Percentiles rank a stretch among this genome's conserved stretches.
These are phyloP conservation scores for Balamuthia mandrillaris DNA, from an alignment of 208 protist species.

Conservation along the genomic window DNA sequence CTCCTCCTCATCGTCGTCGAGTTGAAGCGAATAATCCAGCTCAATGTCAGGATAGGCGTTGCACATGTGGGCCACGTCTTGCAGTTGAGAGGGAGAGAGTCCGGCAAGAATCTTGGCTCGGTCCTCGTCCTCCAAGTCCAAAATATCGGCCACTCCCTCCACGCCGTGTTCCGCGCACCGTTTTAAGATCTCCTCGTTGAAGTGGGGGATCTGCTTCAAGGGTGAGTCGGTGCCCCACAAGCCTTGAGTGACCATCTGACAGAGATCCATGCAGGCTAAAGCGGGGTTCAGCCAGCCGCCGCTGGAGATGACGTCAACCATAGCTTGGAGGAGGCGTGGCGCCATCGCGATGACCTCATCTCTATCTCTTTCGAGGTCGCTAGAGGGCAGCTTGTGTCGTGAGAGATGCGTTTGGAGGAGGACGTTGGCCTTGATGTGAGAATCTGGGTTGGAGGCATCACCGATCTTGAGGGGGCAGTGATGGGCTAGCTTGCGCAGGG, in stretches of 20 bases:
- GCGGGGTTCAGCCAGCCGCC: slow-evolving; percentile 77
- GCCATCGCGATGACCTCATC: slow-evolving; percentile 1
- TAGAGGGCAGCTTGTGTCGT: slow-evolving; percentile 53
- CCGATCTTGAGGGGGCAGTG: slow-evolving; percentile 72
- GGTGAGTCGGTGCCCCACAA: slow-evolving; percentile 76
- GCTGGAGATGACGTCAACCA: slow-evolving; percentile 82
- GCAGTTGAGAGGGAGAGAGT: slow-evolving; percentile 60
- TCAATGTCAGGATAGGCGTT: slow-evolving; percentile 81
- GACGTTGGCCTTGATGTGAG: slow-evolving; percentile 81
- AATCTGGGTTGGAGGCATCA: slow-evolving; percentile 58
- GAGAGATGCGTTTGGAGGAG: slow-evolving; percentile 74
- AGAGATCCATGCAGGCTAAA: slow-evolving; percentile 83
- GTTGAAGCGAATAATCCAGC: slow-evolving; percentile 46
- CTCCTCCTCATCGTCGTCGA: too few species aligned
- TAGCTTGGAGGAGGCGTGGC: slow-evolving; percentile 65
- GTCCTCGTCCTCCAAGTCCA: slow-evolving; percentile 77
- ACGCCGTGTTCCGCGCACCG: slow-evolving; percentile 23
- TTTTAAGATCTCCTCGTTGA: slow-evolving; percentile 55
- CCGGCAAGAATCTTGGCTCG: too few species aligned
- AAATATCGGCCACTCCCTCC: slow-evolving; percentile 74
- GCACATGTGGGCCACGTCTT: slow-evolving; percentile 71
- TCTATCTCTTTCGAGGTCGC: slow-evolving; percentile 60
- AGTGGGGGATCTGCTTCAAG: slow-evolving; percentile 82
- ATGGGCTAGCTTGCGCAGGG: slow-evolving; percentile 63
- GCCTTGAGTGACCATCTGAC: slow-evolving; percentile 84